Conservation (phyloP, 2,329 filamentous ascomycete species). For the Penicillium nordicum region DNA sequence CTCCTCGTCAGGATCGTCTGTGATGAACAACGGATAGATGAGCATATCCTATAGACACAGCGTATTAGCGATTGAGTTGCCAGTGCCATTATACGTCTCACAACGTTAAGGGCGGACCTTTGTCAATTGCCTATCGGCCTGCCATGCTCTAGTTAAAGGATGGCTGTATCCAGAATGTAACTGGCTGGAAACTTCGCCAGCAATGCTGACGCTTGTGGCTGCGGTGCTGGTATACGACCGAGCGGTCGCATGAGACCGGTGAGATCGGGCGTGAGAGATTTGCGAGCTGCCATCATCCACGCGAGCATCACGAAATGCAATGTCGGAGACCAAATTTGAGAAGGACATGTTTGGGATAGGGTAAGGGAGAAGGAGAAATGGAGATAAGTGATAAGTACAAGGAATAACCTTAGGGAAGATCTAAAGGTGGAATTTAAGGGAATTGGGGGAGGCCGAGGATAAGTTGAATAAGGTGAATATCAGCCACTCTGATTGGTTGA, state of each 20-base stretch:
- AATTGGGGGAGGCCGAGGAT: background rate
- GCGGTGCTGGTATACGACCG: conserved; percentile 47
- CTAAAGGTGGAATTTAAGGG: background rate
- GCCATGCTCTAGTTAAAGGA: conserved; percentile 74
- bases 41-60: conserved; percentile 73
- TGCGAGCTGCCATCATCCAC: conserved; percentile 44
- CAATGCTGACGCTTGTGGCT: conserved; percentile 51
- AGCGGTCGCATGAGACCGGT: conserved; percentile 37
- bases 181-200: conserved; percentile 73
- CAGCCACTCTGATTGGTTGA: background rate
- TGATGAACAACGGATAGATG: conserved; percentile 95
- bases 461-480: conserved; percentile 3
- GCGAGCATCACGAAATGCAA: conserved; percentile 45
- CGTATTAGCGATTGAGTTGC: background rate
- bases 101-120: conserved; percentile 56
- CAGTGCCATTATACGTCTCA: background rate
- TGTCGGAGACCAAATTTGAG: conserved; percentile 50
- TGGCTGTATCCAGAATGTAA: conserved; percentile 80
- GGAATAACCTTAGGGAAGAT: background rate
- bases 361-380: background rate
- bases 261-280: conserved; percentile 41
- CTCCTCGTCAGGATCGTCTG: conserved; percentile 90
- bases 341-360: conserved; percentile 43
- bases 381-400: background rate
- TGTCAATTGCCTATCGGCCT: conserved; percentile 78